Evolutionary conservation across 371 early-diverging fungal genomes (phyloP).

Genomic region (Rozella allomycis): DNA sequence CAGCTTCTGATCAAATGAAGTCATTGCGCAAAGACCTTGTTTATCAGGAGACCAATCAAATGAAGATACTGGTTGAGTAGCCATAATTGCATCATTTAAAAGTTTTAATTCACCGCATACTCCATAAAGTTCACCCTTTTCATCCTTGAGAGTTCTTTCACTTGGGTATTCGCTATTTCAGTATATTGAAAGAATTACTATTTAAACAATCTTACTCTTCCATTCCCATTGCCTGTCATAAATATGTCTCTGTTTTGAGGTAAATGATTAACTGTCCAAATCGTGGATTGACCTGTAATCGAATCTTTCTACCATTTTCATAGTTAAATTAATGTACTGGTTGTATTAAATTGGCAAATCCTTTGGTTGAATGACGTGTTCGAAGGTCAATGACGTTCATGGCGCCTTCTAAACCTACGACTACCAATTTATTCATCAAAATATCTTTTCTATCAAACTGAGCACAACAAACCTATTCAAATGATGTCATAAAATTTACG

Average conservation of each 20-base stretch:
- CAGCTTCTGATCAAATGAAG: slow-evolving; percentile 25
- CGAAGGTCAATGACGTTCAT: slow-evolving; percentile 20
- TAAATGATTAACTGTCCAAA: slow-evolving; percentile 46
- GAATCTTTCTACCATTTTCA: not conserved
- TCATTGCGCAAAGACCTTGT: slow-evolving; percentile 20
- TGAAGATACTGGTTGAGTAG: slow-evolving; percentile 26
- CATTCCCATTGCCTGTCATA: slow-evolving; percentile 39
- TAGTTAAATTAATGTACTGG: slow-evolving; percentile 2
- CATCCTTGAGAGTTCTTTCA: slow-evolving; percentile 11
- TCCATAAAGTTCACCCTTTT: slow-evolving; percentile 7
- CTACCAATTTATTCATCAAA: slow-evolving; percentile 28
- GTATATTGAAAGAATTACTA: slow-evolving; percentile 10
- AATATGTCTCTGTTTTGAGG: slow-evolving; percentile 43
- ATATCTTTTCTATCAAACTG: slow-evolving; percentile 35
- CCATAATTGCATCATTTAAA: slow-evolving; percentile 11
- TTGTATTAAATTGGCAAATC: slow-evolving; percentile 11
- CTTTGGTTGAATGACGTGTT: slow-evolving; percentile 26
- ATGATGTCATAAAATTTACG: slow-evolving; percentile 9
- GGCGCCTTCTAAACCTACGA: slow-evolving; percentile 19
- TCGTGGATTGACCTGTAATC: slow-evolving; percentile 25
- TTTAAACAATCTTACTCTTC: slow-evolving; percentile 29
- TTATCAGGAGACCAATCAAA: slow-evolving; percentile 31
- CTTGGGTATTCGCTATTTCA: slow-evolving; percentile 17
- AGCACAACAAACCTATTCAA: slow-evolving; percentile 25
- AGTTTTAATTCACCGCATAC: slow-evolving; percentile 14